Base-by-base conservation (phyloP, 192 early-diverging fungal species). In the Coemansia aciculifera region DNA sequence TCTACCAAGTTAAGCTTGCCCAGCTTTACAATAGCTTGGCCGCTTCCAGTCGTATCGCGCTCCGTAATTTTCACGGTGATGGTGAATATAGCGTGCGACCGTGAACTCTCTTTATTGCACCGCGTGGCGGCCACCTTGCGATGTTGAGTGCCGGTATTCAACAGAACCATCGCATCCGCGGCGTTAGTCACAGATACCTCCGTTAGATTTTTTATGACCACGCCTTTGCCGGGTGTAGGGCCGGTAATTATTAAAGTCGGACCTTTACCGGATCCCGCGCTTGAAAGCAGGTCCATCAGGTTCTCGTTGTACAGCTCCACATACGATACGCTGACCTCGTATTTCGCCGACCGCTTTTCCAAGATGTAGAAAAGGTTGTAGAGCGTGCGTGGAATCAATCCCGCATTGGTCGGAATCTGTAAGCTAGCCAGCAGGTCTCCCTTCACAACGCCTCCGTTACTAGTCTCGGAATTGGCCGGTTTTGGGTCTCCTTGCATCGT, bases 1-100 rank as follows among this genome's bases (percentile, higher is more conserved):
- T 99, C 97, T 0, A 99, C 97, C 23, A 99, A 84, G 71, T 98
- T 96, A 15, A 99, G 81, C 63, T 99, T 99, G 19, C 95, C 97
- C 43, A 95, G 86, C 79, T 94, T 95, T n/a, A 95, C 66, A 1
- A 97, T 72, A 42, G 94, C 93, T 66, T 97, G 92, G 29, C 94
- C 93, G 40, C 92, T 91, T 0, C 88, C 85, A 0, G 76, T 70
- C 43, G 69, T 66, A 5, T 75, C 75, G 5, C 72, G 61, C 74
- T 99, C 97, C 66, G 90, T 92, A 21, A 93, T 93, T 72, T 94
- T 90, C 9, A 95, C 90, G 3, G 90, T 95, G 23, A 99, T 88
- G 2, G 93, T 90, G 73, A 95, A 98, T 15, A 99, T 91, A 12
- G 91, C 92, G 70, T 99, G 95, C 1, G 95, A 97, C 37, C 97